Conservation (phyloP, 2,329 filamentous ascomycete genomes). For the Calonectria pauciramosa region DNA sequence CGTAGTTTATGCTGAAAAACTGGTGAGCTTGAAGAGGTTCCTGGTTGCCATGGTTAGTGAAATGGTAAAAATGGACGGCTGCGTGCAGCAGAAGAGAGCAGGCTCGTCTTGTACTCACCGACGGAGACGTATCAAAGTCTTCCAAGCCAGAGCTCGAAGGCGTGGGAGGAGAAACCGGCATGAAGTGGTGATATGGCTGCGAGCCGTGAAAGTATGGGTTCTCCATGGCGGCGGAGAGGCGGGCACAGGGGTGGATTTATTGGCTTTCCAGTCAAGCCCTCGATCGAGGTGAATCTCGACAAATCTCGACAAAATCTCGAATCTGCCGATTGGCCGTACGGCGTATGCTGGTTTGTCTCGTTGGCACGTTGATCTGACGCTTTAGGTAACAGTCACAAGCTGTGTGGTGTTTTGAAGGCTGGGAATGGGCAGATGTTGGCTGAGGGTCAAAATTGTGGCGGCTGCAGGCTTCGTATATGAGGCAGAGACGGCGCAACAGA, state of each 20-base stretch:
- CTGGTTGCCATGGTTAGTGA: not conserved
- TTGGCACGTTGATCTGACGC: not conserved
- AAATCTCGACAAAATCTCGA: no score
- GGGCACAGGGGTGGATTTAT: constrained; percentile 1
- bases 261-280: not conserved
- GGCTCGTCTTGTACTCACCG: constrained; percentile 66
- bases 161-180: constrained; percentile 56
- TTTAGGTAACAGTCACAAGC: constrained; percentile 12
- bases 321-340: not conserved
- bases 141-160: constrained; percentile 64
- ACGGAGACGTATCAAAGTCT: constrained; percentile 67
- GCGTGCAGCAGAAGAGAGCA: no score
- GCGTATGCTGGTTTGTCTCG: not conserved
- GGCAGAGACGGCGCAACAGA: not conserved
- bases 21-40: not conserved
- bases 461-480: constrained; percentile 15
- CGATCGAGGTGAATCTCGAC: not conserved
- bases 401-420: not conserved
- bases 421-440: not conserved
- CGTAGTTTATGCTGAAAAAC: not conserved
- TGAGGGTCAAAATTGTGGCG: not conserved
- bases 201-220: constrained; percentile 64
- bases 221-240: constrained; percentile 58
- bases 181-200: constrained; percentile 68
- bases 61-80: no score